Conservation (phyloP, 768 basidiomycete genomes). For the Lentinula lateritia region DNA sequence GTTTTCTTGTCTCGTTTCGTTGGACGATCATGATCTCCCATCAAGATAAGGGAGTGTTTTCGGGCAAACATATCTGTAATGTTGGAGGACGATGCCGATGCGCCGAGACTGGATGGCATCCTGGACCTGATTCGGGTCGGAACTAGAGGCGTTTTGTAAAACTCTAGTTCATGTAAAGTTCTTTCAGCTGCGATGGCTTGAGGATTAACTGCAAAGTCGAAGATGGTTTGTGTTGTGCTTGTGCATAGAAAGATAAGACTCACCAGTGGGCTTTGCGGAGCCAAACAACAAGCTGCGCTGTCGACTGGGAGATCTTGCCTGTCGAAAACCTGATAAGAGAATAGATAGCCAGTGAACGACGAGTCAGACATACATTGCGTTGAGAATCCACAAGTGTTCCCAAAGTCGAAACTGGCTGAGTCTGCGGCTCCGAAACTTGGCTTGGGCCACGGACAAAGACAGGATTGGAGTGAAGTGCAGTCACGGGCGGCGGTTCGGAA, state of each 20-base stretch:
- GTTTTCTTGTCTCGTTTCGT: conserved; percentile 33
- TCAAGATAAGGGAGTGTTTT: conserved; percentile 40
- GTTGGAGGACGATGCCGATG: conserved; percentile 26
- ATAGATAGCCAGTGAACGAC: not conserved
- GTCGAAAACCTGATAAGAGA: conserved; percentile 6
- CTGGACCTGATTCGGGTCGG: conserved; percentile 47
- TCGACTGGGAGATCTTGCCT: conserved; percentile 46
- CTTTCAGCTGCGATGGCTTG: conserved; percentile 54
- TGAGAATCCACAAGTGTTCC: conserved; percentile 55
- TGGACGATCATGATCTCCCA: conserved; percentile 52
- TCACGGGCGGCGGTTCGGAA: conserved; percentile 69
- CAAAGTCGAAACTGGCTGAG: conserved; percentile 40
- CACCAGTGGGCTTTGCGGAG: conserved; percentile 27
- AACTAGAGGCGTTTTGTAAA: conserved; percentile 74
- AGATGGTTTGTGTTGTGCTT: not conserved
- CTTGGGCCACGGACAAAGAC: conserved; percentile 62
- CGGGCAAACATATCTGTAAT: conserved; percentile 56
- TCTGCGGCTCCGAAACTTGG: conserved; percentile 16
- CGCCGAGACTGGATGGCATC: conserved; percentile 16
- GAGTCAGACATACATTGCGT: conserved; percentile 40
- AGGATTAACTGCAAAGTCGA: conserved; percentile 15
- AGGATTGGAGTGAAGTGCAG: conserved; percentile 57
- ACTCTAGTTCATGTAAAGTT: conserved; percentile 65
- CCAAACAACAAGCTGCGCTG: conserved; percentile 51
- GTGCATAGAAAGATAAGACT: conserved; percentile 15